Percentiles rank a stretch among this genome's conserved stretches.
phyloP scores from a whole-genome alignment of 2,329 filamentous ascomycete genomes.

The Colletotrichum scovillei region DNA sequence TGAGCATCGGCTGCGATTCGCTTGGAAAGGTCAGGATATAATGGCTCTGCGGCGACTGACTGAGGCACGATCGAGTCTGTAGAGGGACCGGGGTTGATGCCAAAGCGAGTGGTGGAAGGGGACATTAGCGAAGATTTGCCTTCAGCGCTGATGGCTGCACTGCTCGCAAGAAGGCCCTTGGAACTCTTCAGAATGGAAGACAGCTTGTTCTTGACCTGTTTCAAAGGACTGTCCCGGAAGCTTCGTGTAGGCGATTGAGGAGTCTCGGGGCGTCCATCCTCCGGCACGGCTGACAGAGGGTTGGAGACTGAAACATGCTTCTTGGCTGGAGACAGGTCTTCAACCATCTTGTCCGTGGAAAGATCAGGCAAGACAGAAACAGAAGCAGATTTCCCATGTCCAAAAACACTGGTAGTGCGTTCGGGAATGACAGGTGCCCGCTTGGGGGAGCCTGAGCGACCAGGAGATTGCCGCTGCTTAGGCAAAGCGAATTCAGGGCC shows the following conservation, averaged over 20 bases:
- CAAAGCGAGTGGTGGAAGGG: slow-evolving; percentile 61
- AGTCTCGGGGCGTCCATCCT: slow-evolving; percentile 56
- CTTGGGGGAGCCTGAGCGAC: slow-evolving; percentile 49
- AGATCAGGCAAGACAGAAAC: slow-evolving; percentile 63
- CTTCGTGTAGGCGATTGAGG: slow-evolving; percentile 68
- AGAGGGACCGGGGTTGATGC: slow-evolving; percentile 56
- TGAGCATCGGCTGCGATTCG: slow-evolving; percentile 45
- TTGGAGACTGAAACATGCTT: slow-evolving; percentile 73
- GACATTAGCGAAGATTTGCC: slow-evolving; percentile 69
- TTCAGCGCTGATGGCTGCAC: slow-evolving; percentile 71
- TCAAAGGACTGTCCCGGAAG: slow-evolving; percentile 81
- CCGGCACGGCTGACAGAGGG: slow-evolving; percentile 61
- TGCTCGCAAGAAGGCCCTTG: slow-evolving; percentile 86
- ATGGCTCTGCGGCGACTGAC: slow-evolving; percentile 45
- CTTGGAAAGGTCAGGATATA: slow-evolving; percentile 60
- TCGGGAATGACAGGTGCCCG: slow-evolving; percentile 44
- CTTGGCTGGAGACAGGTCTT: slow-evolving; percentile 55
- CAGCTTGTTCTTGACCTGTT: slow-evolving; percentile 91
- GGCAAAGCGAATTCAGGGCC: slow-evolving; percentile 59
- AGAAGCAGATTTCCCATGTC: slow-evolving; percentile 73
- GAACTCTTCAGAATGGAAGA: slow-evolving; percentile 92
- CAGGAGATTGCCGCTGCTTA: slow-evolving; percentile 50
- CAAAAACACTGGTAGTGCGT: slow-evolving; percentile 47
- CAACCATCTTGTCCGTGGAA: slow-evolving; percentile 36
- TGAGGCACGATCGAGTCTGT: slow-evolving; percentile 57